Base-by-base conservation (phyloP, 2,329 filamentous ascomycete species). In the Ceratocystis ficicola region DNA sequence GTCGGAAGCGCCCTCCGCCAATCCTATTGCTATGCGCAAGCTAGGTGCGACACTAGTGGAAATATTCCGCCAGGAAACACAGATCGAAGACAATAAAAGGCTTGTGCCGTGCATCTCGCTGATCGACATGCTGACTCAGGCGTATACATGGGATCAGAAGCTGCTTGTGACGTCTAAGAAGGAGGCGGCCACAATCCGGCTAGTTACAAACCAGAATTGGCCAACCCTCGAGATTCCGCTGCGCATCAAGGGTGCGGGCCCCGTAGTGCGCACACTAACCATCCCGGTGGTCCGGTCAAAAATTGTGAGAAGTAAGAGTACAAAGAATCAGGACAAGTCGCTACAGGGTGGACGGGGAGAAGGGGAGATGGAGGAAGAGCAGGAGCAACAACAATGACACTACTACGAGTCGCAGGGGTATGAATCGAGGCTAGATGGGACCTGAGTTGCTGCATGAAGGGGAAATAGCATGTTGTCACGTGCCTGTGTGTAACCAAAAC, bases 21-120 rank as follows among this genome's bases (percentile, higher is more conserved):
- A 22, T 10, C 10, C 25, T 4, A 25, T 52, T 8, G 50, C 22
- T 28, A 57, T 57, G 28, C 61, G 59, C 61, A 65, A 66, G 44
- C 44, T 63, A 61, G 67, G 60, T 32, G 62, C 64, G 48, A 59
- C 55, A 7, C 44, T 66, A 7, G 62, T 65, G 5, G 44, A 62
- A 20, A 22, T 67, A 32, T 48, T 62, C 46, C 64, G 64, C 25
- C n/a, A 28, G 15, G 41, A 55, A 8, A 44, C 41, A 15, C 44
- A 50, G 8, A 59, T 44, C 48, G 63, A 65, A 4, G 2, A 48
- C n/a, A 6, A 25, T 1, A 32, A 20, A 12, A 22, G 62, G 41
- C 62, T 52, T 52, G 32, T 30, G 17, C 66, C 65, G n/a, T 41
- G 30, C 22, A 15, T 60, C 17, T 44, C 63, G n/a, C 64, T 69